These are phyloP conservation scores for Colletotrichum incanum DNA, from an alignment of 2,329 filamentous ascomycete species.

Conservation along the genomic window DNA sequence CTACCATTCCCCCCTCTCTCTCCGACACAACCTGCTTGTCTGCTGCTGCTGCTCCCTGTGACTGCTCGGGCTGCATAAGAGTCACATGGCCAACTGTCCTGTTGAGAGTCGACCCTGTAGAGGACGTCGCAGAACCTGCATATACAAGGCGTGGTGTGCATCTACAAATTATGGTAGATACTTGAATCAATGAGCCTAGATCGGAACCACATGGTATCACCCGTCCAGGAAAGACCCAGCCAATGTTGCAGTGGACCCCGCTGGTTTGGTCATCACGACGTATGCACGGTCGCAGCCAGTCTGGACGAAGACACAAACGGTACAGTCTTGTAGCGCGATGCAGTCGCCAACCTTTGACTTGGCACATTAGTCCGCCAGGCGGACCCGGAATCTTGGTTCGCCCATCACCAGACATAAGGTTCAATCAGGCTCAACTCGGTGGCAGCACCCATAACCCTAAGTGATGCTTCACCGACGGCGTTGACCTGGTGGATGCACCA, in stretches of 20 bases:
- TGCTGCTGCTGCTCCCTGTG: neutral
- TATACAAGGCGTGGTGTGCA: neutral
- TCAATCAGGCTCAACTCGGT: neutral
- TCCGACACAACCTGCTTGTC: no score
- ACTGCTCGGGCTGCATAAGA: neutral
- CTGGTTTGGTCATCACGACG: neutral
- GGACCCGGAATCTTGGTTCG: constrained; percentile 4
- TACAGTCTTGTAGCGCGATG: no score
- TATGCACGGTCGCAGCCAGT: neutral
- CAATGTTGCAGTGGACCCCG: neutral
- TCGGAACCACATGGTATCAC: neutral
- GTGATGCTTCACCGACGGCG: neutral
- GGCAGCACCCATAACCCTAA: neutral
- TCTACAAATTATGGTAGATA: neutral
- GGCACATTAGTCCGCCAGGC: neutral
- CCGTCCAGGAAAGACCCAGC: neutral
- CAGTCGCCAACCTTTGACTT: neutral
- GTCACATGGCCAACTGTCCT: constrained; percentile 3
- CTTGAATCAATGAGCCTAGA: neutral
- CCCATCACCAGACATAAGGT: neutral
- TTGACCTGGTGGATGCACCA: neutral
- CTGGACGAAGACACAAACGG: neutral
- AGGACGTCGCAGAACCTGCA: neutral
- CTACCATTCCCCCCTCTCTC: neutral
- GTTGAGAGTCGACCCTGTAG: neutral